Percentiles rank a stretch among this genome's conserved stretches.
These are phyloP conservation scores for Xylariaceae sp. DNA, from an alignment of 2,329 filamentous ascomycete genomes.

Conservation along the genomic window DNA sequence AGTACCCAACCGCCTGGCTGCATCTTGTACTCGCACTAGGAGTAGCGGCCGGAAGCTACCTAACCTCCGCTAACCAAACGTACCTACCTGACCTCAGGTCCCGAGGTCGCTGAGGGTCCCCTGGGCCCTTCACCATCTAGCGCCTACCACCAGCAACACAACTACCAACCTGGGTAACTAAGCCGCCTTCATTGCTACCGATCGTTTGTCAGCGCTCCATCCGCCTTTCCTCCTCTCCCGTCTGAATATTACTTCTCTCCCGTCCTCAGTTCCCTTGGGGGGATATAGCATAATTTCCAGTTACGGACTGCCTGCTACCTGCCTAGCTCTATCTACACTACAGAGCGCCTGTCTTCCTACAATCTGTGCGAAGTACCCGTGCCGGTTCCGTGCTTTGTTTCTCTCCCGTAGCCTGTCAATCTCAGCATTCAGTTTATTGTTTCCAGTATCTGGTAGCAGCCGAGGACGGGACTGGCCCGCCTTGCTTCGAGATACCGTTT, in stretches of 20 bases:
- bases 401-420: not conserved
- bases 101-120: no score
- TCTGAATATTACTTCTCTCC: conserved; percentile 3
- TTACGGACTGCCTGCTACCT: no score
- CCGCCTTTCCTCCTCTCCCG: conserved; percentile 4
- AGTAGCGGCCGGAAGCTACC: no score
- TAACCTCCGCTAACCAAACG: no score
- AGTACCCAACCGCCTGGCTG: no score
- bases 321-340: no score
- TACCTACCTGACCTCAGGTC: no score
- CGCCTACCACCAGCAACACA: no score
- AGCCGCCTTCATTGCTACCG: conserved; percentile 10
- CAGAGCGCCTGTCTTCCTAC: no score
- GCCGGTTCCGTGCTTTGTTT: not conserved
- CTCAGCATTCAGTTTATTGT: conserved; percentile 5
- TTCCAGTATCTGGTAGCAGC: not conserved
- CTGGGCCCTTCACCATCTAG: no score
- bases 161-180: not conserved
- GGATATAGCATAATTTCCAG: not conserved
- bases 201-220: conserved; percentile 14
- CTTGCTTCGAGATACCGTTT: conserved; percentile 22
- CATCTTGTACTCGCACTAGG: no score
- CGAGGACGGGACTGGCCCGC: conserved; percentile 16
- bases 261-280: not conserved
- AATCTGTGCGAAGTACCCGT: no score